These are phyloP conservation scores for Trichoderma hamatum DNA, from an alignment of 2,329 filamentous ascomycete species.

Conservation along the genomic window DNA sequence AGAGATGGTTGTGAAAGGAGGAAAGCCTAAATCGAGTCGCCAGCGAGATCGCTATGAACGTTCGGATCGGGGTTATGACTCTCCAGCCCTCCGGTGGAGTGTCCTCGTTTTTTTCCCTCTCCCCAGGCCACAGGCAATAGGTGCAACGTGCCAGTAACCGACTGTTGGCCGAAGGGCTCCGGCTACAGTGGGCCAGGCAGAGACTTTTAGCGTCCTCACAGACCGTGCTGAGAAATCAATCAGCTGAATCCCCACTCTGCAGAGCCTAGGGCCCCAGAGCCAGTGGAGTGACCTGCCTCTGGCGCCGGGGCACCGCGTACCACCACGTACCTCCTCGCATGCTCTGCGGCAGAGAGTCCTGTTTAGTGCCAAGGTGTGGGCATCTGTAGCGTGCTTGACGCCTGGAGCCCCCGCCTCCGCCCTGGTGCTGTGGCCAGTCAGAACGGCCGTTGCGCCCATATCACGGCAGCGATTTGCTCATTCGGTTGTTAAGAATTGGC, in stretches of 20 bases:
- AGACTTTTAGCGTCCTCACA: slow-evolving; percentile 19
- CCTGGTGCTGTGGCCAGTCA: slow-evolving; percentile 8
- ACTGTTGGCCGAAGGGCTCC: slow-evolving; percentile 18
- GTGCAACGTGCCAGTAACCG: slow-evolving; percentile 26
- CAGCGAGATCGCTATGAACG: slow-evolving; percentile 18
- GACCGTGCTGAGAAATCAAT: slow-evolving; percentile 27
- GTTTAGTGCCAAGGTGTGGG: slow-evolving; percentile 3
- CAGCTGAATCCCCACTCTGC: slow-evolving; percentile 18
- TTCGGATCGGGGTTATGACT: slow-evolving; percentile 26
- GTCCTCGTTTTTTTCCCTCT: not conserved
- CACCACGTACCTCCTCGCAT: not conserved
- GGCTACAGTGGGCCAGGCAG: slow-evolving; percentile 17
- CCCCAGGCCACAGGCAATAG: slow-evolving; percentile 4
- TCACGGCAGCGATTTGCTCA: slow-evolving; percentile 21
- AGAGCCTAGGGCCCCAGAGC: not conserved
- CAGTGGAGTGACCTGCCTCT: not conserved
- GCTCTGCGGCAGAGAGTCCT: not conserved
- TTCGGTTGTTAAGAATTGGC: slow-evolving; percentile 24
- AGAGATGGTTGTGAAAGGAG: not conserved
- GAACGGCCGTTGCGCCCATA: slow-evolving; percentile 3
- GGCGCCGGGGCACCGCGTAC: not conserved
- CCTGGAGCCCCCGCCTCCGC: slow-evolving; percentile 7
- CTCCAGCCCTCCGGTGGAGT: slow-evolving; percentile 24
- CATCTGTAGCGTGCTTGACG: slow-evolving; percentile 14
- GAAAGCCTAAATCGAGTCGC: not conserved